These are phyloP conservation scores for Fragaria nilgerrensis DNA, from an alignment of 306 rosid genomes.

Conservation along the genomic window DNA sequence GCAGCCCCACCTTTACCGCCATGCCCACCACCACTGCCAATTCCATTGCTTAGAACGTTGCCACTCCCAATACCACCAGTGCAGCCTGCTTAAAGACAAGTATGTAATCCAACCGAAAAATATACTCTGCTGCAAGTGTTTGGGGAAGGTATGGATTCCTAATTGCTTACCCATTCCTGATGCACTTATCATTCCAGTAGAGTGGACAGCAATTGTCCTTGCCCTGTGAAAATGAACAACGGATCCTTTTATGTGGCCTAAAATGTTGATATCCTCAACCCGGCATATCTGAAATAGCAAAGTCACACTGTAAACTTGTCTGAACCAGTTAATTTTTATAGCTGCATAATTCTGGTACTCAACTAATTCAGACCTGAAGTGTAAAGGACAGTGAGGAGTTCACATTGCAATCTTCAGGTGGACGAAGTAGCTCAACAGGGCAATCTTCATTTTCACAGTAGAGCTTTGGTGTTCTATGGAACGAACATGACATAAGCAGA, in stretches of 20 bases:
- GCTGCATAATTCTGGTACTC: slow-evolving; percentile 12
- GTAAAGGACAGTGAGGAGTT: slow-evolving; percentile 92
- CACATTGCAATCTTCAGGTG: slow-evolving; percentile 99
- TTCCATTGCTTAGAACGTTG: slow-evolving; percentile 46
- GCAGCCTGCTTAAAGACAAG: slow-evolving; percentile 57
- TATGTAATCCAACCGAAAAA: slow-evolving; percentile 6
- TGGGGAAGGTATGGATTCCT: background rate
- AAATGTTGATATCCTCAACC: slow-evolving; percentile 83
- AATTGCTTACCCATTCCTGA: slow-evolving; percentile 82
- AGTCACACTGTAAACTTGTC: slow-evolving; percentile 18
- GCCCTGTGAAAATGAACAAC: slow-evolving; percentile 98
- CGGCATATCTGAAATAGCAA: slow-evolving; percentile 79
- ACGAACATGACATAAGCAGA: slow-evolving; percentile 27
- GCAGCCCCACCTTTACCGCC: slow-evolving; percentile 94
- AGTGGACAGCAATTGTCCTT: slow-evolving; percentile 68
- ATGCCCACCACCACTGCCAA: slow-evolving; percentile 97
- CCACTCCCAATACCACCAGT: slow-evolving; percentile 88
- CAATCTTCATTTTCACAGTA: slow-evolving; percentile 71
- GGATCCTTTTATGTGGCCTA: slow-evolving; percentile 91
- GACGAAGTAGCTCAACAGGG: slow-evolving; percentile 76
- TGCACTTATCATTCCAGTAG: slow-evolving; percentile 82
- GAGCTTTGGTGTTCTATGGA: slow-evolving; percentile 77
- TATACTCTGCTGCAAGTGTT: background rate
- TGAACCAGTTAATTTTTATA: slow-evolving; percentile 13
- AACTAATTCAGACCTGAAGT: slow-evolving; percentile 66